Percentiles rank a stretch among this genome's conserved stretches.
These are phyloP conservation scores for Gossypium aridum DNA, from an alignment of 441 rosid genomes.

Conservation along the genomic window DNA sequence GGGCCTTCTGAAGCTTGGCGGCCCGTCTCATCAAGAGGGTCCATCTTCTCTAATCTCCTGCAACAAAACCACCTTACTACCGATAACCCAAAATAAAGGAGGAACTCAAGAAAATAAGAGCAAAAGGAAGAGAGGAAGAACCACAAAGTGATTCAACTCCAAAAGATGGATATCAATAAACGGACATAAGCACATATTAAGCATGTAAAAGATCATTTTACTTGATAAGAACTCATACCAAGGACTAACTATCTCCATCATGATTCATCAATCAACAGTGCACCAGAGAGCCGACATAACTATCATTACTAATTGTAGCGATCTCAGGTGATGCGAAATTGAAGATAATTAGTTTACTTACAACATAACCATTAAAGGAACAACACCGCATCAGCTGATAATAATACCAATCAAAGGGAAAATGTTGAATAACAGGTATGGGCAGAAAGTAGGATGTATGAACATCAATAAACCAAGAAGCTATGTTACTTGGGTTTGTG, in stretches of 20 bases:
- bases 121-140: background rate
- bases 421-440: too few species aligned
- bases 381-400: background rate
- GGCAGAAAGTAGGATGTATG: too few species aligned
- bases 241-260: background rate
- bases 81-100: too few species aligned
- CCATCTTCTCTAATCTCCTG: slow-evolving; percentile 30
- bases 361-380: background rate
- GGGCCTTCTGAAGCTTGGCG: slow-evolving; percentile 89
- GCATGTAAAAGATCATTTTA: background rate
- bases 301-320: background rate
- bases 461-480: background rate
- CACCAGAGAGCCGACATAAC: background rate
- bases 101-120: background rate
- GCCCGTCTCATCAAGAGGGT: slow-evolving; percentile 81
- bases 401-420: too few species aligned
- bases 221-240: background rate
- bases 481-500: background rate
- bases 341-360: background rate
- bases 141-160: background rate
- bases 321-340: background rate
- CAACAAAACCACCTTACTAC: slow-evolving; percentile 1
- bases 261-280: background rate
- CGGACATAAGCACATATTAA: background rate
- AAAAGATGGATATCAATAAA: background rate